Evolutionary conservation across 352 stramenopile genomes (phyloP).

Genomic region (Phytopythium vexans): DNA sequence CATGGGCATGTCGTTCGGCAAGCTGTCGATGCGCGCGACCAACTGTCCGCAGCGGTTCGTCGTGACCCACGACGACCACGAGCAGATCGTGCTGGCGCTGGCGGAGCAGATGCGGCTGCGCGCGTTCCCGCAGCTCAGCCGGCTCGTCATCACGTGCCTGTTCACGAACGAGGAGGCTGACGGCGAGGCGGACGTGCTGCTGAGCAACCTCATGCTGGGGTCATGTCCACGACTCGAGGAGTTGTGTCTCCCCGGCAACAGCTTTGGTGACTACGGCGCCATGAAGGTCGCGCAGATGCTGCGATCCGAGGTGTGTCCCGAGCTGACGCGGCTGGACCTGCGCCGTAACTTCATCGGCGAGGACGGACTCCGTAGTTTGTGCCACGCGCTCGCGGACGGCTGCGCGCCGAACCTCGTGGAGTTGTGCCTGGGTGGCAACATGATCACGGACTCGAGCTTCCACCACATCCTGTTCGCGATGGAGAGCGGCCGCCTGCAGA

Average conservation of each 20-base stretch:
- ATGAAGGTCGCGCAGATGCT: constrained; percentile 83
- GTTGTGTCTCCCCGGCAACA: constrained; percentile 80
- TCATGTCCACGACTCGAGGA: constrained; percentile 77
- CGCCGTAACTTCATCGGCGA: constrained; percentile 86
- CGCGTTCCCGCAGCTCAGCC: constrained; percentile 50
- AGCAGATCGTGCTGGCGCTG: constrained; percentile 79
- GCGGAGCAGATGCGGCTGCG: constrained; percentile 59
- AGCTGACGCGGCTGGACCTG: constrained; percentile 76
- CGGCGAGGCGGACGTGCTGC: constrained; percentile 74
- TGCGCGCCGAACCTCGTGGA: constrained; percentile 65
- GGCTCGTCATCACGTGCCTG: constrained; percentile 70
- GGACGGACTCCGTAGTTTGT: constrained; percentile 67
- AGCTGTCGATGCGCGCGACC: constrained; percentile 79
- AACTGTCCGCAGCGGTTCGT: constrained; percentile 86
- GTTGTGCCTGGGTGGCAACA: constrained; percentile 80
- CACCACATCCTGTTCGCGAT: constrained; percentile 80
- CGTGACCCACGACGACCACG: constrained; percentile 84
- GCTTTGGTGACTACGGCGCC: constrained; percentile 80
- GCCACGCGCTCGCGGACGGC: constrained; percentile 65
- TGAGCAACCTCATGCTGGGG: constrained; percentile 77
- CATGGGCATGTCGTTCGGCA: constrained; percentile 71
- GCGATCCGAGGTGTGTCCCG: constrained; percentile 66
- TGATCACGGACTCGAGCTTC: constrained; percentile 81
- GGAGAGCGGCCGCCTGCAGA: constrained; percentile 59
- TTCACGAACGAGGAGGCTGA: constrained; percentile 88